phyloP scores from a whole-genome alignment of 768 basidiomycete genomes.

The Naganishia onofrii region DNA sequence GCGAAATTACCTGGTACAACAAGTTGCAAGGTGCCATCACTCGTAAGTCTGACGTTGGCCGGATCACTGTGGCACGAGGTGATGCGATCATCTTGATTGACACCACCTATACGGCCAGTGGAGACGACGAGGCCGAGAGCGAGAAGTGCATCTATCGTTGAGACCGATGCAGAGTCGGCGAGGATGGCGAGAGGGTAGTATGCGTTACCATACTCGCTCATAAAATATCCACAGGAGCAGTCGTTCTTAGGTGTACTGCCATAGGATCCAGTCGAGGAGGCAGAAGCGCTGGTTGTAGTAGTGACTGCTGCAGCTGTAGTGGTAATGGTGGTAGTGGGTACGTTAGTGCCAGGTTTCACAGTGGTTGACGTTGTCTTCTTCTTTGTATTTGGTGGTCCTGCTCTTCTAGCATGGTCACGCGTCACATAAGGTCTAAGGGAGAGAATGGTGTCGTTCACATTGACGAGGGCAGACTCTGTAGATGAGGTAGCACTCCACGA shows the following conservation, averaged over 20 bases:
- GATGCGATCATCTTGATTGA: slow-evolving; percentile 8
- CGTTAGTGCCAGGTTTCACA: no score
- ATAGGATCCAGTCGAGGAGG: neutral
- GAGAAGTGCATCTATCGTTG: neutral
- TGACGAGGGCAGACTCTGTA: neutral
- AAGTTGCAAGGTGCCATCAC: neutral
- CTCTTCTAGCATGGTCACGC: no score
- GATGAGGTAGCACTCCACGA: no score
- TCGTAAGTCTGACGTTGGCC: slow-evolving; percentile 6
- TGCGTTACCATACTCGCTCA: slow-evolving; percentile 15
- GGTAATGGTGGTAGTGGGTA: no score
- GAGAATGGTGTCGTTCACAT: no score
- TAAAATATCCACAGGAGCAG: slow-evolving; percentile 19
- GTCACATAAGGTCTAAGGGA: no score
- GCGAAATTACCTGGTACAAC: neutral
- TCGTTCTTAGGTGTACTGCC: neutral
- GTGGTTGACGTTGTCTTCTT: no score
- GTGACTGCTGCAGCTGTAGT: no score
- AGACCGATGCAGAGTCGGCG: slow-evolving; percentile 12
- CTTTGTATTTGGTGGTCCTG: no score
- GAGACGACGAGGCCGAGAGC: neutral
- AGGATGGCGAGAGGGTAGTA: slow-evolving; percentile 23
- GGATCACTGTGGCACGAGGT: slow-evolving; percentile 16
- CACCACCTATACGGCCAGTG: slow-evolving; percentile 10
- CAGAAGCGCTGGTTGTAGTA: neutral